Conservation (phyloP, 495 filamentous ascomycete species). For the Delitschia confertaspora region DNA sequence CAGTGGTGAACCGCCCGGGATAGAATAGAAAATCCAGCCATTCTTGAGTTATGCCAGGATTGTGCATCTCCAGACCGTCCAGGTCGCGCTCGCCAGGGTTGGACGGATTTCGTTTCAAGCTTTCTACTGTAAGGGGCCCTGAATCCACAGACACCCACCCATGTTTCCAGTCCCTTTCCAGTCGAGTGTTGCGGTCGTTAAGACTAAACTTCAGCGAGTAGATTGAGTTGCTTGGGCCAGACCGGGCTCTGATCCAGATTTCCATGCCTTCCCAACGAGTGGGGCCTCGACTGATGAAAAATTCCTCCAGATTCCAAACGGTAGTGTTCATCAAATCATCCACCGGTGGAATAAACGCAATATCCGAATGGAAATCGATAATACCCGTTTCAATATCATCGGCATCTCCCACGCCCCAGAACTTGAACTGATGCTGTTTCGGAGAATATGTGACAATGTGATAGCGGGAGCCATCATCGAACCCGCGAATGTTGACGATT, state of each 20-base stretch:
- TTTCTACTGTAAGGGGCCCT: constrained; percentile 29
- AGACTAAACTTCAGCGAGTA: constrained; percentile 46
- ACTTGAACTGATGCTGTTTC: constrained; percentile 82
- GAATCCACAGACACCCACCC: constrained; percentile 62
- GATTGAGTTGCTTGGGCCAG: constrained; percentile 61
- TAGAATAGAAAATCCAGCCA: constrained; percentile 58
- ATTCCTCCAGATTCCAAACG: constrained; percentile 79
- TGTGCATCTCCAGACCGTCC: background rate
- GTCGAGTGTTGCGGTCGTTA: constrained; percentile 21
- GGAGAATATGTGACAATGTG: constrained; percentile 80
- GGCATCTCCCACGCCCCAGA: constrained; percentile 70
- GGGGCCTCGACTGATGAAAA: constrained; percentile 50
- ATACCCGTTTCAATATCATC: constrained; percentile 54
- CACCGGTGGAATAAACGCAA: constrained; percentile 55
- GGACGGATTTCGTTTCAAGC: constrained; percentile 18
- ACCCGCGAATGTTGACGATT: constrained; percentile 51
- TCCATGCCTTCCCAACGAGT: constrained; percentile 49
- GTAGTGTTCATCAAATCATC: constrained; percentile 50
- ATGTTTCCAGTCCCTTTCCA: constrained; percentile 51
- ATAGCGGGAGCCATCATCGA: constrained; percentile 52
- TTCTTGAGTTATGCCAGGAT: constrained; percentile 22
- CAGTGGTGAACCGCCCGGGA: constrained; percentile 65
- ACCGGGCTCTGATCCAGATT: constrained; percentile 82
- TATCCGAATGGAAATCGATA: constrained; percentile 57
- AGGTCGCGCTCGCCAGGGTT: constrained; percentile 28